phyloP scores from a whole-genome alignment of 345 rosid genomes.

The Salix dunnii region DNA sequence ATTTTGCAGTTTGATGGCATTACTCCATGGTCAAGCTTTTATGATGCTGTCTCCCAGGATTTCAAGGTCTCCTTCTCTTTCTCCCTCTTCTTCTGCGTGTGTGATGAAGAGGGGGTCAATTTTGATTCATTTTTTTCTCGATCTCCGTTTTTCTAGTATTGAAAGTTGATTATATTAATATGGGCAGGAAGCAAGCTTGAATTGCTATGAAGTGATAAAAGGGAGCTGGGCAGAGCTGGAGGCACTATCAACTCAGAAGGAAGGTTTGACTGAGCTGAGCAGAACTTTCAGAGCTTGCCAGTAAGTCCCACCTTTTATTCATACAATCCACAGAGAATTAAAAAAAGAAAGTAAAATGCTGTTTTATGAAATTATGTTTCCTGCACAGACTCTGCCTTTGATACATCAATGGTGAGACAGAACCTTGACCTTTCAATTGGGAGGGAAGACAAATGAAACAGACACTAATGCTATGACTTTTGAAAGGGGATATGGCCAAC shows the following conservation, averaged over 20 bases:
- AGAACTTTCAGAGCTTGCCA: constrained; percentile 60
- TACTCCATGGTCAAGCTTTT: constrained; percentile 67
- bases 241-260: constrained; percentile 40
- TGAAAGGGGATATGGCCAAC: no score
- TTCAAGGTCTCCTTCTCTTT: constrained; percentile 43
- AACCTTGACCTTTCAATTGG: neutral
- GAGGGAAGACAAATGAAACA: neutral
- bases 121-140: neutral
- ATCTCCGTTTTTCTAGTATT: neutral
- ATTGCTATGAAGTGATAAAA: constrained; percentile 65
- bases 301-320: constrained; percentile 31
- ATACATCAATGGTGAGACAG: neutral
- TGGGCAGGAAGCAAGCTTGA: constrained; percentile 56
- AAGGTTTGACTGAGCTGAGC: constrained; percentile 55
- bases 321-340: neutral
- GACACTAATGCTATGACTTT: no score
- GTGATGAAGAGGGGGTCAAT: neutral
- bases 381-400: neutral
- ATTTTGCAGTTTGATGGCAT: constrained; percentile 65
- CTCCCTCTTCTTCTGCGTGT: neutral
- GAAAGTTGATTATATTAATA: neutral
- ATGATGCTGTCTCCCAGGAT: constrained; percentile 68
- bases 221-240: constrained; percentile 68
- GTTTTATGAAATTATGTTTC: neutral
- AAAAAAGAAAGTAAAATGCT: neutral